Percentiles rank a stretch among this genome's conserved stretches.
These are phyloP conservation scores for Aspergillus avenaceus DNA, from an alignment of 495 filamentous ascomycete species.

Conservation along the genomic window DNA sequence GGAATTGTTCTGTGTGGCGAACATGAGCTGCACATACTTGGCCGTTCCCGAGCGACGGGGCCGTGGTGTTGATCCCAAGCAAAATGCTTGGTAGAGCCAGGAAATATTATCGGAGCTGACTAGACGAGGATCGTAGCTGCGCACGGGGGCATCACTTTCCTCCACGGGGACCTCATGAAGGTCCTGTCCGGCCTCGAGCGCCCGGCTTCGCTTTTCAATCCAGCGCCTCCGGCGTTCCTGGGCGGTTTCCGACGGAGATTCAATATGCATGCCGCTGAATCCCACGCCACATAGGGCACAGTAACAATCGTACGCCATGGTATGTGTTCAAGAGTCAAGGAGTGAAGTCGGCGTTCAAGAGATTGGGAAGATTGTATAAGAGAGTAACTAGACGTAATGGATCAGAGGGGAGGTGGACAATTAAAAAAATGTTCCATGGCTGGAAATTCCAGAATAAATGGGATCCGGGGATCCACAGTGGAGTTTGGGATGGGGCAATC, in stretches of 20 bases:
- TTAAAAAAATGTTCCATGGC: not conserved
- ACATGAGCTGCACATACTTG: constrained; percentile 4
- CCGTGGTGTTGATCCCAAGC: constrained; percentile 8
- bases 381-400: not conserved
- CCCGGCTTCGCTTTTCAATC: constrained; percentile 16
- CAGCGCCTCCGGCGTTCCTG: constrained; percentile 14
- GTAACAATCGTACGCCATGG: constrained; percentile 23
- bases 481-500: too few relatives aligned
- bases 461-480: too few relatives aligned
- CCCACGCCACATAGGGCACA: constrained; percentile 21
- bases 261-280: constrained; percentile 18
- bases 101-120: constrained; percentile 12
- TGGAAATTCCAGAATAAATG: constrained; percentile 1
- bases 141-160: constrained; percentile 9
- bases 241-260: constrained; percentile 13
- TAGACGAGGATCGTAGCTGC: constrained; percentile 19
- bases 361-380: not conserved
- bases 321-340: too few relatives aligned
- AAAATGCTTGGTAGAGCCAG: constrained; percentile 18
- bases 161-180: constrained; percentile 1
- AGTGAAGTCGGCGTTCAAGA: not conserved
- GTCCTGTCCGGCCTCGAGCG: constrained; percentile 9
- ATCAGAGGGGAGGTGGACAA: not conserved
- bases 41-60: not conserved
- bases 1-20: too few relatives aligned